phyloP scores from a whole-genome alignment of 1,284 basidiomycete species.

The Cutaneotrichosporon curvatum region DNA sequence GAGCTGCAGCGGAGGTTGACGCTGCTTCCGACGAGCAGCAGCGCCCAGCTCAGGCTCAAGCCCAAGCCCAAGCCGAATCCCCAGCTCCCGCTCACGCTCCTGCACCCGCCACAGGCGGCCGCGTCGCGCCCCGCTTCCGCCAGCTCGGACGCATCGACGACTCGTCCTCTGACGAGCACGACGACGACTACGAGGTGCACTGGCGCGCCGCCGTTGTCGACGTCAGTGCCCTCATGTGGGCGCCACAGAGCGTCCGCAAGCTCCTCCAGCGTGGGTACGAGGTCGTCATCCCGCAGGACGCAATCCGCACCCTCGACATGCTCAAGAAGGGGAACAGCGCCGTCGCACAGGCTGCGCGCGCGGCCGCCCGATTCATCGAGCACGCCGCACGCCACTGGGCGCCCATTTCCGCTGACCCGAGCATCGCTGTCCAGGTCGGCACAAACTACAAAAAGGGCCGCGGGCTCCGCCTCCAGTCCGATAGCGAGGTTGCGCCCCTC shows the following conservation, averaged over 20 bases:
- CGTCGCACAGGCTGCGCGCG: conserved; percentile 64
- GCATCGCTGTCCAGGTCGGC: conserved; percentile 23
- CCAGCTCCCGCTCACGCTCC: background rate
- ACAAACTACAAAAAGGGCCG: conserved; percentile 33
- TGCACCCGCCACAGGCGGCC: background rate
- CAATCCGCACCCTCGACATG: conserved; percentile 83
- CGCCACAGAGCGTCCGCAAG: conserved; percentile 68
- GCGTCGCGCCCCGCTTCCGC: background rate
- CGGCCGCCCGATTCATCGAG: conserved; percentile 44
- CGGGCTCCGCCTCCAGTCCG: conserved; percentile 32
- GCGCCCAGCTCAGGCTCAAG: too few species aligned
- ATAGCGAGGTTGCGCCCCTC: conserved; percentile 18
- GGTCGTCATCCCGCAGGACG: conserved; percentile 78
- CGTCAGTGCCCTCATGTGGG: conserved; percentile 78
- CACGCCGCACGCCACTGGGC: conserved; percentile 35
- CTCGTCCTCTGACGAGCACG: conserved; percentile 4
- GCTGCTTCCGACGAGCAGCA: too few species aligned
- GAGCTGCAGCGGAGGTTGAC: too few species aligned
- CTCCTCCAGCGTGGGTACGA: conserved; percentile 62
- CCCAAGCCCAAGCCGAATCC: too few species aligned
- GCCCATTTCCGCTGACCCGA: conserved; percentile 24
- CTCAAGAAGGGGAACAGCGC: conserved; percentile 79
- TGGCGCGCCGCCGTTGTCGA: conserved; percentile 60
- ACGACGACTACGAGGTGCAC: conserved; percentile 3
- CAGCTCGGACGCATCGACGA: conserved; percentile 8